phyloP scores from a whole-genome alignment of 108 stramenopile species.

The Nitzschia inconspicua region DNA sequence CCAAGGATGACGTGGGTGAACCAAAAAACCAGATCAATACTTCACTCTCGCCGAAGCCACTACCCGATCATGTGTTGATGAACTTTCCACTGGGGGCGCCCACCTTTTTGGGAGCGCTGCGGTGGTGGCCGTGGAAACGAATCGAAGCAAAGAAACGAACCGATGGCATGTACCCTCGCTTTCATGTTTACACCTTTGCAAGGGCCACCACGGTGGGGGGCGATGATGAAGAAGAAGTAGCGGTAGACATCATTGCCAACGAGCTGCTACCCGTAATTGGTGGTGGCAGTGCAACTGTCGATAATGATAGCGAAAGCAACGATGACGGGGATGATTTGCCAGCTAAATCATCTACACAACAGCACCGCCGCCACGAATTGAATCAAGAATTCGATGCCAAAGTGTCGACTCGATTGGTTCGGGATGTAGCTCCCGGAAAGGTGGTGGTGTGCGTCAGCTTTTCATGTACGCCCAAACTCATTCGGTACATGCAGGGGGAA shows the following conservation, averaged over 20 bases:
- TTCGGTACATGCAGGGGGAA: conserved; percentile 77
- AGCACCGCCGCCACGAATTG: conserved; percentile 54
- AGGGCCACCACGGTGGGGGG: conserved; percentile 26
- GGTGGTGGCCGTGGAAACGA: conserved; percentile 64
- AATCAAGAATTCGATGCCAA: conserved; percentile 57
- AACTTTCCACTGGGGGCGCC: conserved; percentile 77
- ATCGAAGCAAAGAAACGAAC: conserved; percentile 7
- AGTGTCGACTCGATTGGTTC: conserved; percentile 58
- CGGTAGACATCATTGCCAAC: conserved; percentile 64
- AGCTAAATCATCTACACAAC: conserved; percentile 20
- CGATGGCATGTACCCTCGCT: conserved; percentile 18
- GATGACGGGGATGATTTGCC: neutral
- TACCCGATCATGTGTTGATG: conserved; percentile 80
- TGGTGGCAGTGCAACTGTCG: neutral
- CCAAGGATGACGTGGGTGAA: neutral
- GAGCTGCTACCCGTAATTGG: conserved; percentile 44
- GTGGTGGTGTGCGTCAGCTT: conserved; percentile 84
- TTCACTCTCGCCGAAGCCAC: too few relatives aligned
- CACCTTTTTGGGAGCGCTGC: conserved; percentile 60
- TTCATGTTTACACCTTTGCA: conserved; percentile 75
- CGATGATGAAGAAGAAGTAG: conserved; percentile 53
- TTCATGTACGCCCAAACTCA: conserved; percentile 51
- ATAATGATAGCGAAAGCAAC: neutral
- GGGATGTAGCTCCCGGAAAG: conserved; percentile 87
- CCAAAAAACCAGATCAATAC: conserved; percentile 1